Conservation (phyloP, 1,139 yeast species). For the Candida freyschussii region DNA sequence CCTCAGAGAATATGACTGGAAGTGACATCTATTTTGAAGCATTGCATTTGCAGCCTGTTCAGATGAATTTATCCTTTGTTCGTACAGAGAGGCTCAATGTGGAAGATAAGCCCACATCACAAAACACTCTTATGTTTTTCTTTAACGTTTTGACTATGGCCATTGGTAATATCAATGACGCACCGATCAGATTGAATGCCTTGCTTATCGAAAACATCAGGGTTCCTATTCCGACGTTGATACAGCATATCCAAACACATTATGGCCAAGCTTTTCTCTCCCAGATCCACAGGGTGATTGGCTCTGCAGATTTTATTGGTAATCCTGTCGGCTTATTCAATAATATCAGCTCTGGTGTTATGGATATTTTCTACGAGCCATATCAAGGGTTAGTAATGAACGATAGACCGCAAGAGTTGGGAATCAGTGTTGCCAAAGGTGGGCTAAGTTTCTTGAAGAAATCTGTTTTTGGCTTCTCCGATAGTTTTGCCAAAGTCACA, state of each 20-base stretch:
- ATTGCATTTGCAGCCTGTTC: slow-evolving; percentile 86
- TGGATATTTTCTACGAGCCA: slow-evolving; percentile 96
- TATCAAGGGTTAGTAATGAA: slow-evolving; percentile 92
- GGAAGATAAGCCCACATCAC: slow-evolving; percentile 50
- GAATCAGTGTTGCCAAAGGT: slow-evolving; percentile 94
- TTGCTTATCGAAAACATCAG: slow-evolving; percentile 83
- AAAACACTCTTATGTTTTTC: slow-evolving; percentile 66
- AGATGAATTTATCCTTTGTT: slow-evolving; percentile 84
- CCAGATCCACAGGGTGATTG: slow-evolving; percentile 88
- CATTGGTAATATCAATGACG: slow-evolving; percentile 93
- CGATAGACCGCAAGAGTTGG: slow-evolving; percentile 93
- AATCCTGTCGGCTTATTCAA: slow-evolving; percentile 96
- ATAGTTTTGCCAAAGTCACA: slow-evolving; percentile 86
- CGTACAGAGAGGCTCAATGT: slow-evolving; percentile 78
- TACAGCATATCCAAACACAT: slow-evolving; percentile 73
- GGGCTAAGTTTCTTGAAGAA: slow-evolving; percentile 91
- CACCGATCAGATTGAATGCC: slow-evolving; percentile 88
- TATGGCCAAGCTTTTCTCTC: slow-evolving; percentile 90
- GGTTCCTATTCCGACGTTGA: slow-evolving; percentile 72
- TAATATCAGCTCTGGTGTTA: slow-evolving; percentile 87
- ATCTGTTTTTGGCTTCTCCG: slow-evolving; percentile 91
- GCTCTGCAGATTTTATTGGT: slow-evolving; percentile 94
- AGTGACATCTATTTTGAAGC: slow-evolving; percentile 88
- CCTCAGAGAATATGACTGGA: slow-evolving; percentile 51
- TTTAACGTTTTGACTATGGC: slow-evolving; percentile 93